phyloP scores from a whole-genome alignment of 768 basidiomycete species.

The Floccularia luteovirens region DNA sequence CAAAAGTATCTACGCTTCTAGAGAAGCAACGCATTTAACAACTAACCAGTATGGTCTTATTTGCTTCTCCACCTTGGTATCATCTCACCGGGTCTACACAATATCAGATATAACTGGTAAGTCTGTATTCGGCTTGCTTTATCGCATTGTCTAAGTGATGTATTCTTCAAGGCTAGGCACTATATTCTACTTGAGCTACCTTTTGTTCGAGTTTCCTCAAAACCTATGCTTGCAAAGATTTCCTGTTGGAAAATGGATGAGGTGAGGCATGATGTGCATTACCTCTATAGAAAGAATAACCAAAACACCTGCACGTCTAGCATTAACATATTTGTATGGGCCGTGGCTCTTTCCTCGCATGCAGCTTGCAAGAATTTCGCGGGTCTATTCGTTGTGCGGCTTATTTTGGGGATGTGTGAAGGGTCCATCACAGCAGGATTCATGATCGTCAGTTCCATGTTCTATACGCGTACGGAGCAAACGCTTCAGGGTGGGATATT shows the following conservation, averaged over 20 bases:
- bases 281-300: not conserved
- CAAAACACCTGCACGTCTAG: too few species aligned
- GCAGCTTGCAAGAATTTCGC: constrained; percentile 69
- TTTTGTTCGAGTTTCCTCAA: constrained; percentile 68
- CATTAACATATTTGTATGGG: constrained; percentile 64
- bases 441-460: constrained; percentile 72
- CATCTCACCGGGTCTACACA: not conserved
- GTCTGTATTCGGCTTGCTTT: not conserved
- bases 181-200: constrained; percentile 66
- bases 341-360: constrained; percentile 48
- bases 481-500: constrained; percentile 65
- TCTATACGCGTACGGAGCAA: constrained; percentile 67
- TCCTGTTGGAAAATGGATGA: constrained; percentile 79
- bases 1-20: too few species aligned
- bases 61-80: not conserved
- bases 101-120: constrained; percentile 58
- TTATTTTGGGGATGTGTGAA: constrained; percentile 70
- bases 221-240: constrained; percentile 66
- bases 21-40: constrained; percentile 52
- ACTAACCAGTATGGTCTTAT: constrained; percentile 47
- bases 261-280: constrained; percentile 26
- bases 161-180: constrained; percentile 56
- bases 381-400: constrained; percentile 51
- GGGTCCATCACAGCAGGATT: constrained; percentile 69
- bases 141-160: too few species aligned